Evolutionary conservation across 176 grass and related monocot species (phyloP).

Genomic region (Juncus inflexus): DNA sequence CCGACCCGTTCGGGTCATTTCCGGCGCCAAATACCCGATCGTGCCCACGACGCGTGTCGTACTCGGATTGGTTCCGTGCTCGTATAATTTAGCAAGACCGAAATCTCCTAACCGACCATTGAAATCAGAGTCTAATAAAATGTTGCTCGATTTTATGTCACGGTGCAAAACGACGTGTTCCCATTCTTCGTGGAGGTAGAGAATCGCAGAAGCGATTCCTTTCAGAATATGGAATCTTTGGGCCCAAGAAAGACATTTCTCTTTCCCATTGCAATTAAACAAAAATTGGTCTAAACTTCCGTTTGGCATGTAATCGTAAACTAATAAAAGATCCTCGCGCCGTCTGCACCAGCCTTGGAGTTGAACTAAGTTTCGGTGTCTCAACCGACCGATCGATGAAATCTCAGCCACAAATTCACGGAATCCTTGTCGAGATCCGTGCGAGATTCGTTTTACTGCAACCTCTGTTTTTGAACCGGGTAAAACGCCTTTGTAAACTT

Average conservation of each 20-base stretch:
- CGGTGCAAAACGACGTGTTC: conserved; percentile 42
- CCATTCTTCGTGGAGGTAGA: conserved; percentile 42
- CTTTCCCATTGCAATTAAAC: conserved; percentile 12
- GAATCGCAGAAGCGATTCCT: conserved; percentile 29
- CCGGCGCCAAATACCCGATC: conserved; percentile 43
- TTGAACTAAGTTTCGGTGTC: conserved; percentile 44
- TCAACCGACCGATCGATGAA: conserved; percentile 29
- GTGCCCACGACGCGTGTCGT: conserved; percentile 44
- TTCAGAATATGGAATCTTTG: conserved; percentile 26
- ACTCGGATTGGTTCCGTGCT: conserved; percentile 32
- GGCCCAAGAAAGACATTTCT: conserved; percentile 12
- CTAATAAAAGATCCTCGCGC: conserved; percentile 32
- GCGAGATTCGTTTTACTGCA: conserved; percentile 40
- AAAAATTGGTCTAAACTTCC: conserved; percentile 37
- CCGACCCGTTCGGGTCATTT: conserved; percentile 31
- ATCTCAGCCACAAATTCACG: conserved; percentile 45
- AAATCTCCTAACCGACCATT: conserved; percentile 36
- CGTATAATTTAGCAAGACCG: conserved; percentile 35
- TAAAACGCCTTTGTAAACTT: conserved; percentile 55
- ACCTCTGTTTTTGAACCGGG: conserved; percentile 20
- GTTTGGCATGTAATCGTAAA: conserved; percentile 53
- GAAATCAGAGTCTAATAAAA: conserved; percentile 31
- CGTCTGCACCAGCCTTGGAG: conserved; percentile 40
- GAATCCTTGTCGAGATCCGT: conserved; percentile 39
- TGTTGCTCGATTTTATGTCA: conserved; percentile 40